Base-by-base conservation (phyloP, 176 grass and related monocot species). In the Cocos nucifera region DNA sequence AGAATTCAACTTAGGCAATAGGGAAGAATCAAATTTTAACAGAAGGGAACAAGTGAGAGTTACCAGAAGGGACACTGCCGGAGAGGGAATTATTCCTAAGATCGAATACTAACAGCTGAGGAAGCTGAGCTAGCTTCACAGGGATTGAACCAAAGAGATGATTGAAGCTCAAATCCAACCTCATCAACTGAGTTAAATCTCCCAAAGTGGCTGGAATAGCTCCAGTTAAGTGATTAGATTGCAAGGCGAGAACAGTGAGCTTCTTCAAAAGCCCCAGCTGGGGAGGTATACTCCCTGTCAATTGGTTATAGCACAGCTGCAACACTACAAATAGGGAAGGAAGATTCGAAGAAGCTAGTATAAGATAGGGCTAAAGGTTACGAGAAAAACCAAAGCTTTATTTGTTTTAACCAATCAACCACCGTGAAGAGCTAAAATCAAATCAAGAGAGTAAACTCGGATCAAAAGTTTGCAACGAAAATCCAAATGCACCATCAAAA, bases 91-190 rank as follows among this genome's bases (percentile, higher is more conserved):
- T 97, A 59, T 82, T 92, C 32, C 63, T 71, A 55, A 97, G 65
- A 49, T 91, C 78, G 15, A 97, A 39, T 4, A 80, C 59, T 15
- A 51, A 57, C 15, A 97, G 67, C 17, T 68, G 65, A 62, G 79
- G 74, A 9, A 85, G 82, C 6, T 72, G 75, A 8, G 69, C 70
- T 54, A 97, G 65, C 39, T 88, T 97, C 10, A 70, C 67, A 61
- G 93, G 87, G 26, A 97, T 83, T 0, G 84, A 97, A 20, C 93
- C 81, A 5, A 97, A 92, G 49, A 97, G 73, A 8, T 18, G 25
- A 26, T 97, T 97, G 58, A 70, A 91, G 70, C 87, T 92, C 49
- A 97, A 88, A 56, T 92, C 87, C 62, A 97, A 63, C 63, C 84
- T 79, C 63, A 71, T 53, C 65, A 97, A 22, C 51, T 81, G 61